A percentile compares a stretch with the other conserved stretches of the same genome.
These are phyloP conservation scores for Yamadazyma buinensis DNA, from an alignment of 1,139 yeast genomes.

Conservation along the genomic window DNA sequence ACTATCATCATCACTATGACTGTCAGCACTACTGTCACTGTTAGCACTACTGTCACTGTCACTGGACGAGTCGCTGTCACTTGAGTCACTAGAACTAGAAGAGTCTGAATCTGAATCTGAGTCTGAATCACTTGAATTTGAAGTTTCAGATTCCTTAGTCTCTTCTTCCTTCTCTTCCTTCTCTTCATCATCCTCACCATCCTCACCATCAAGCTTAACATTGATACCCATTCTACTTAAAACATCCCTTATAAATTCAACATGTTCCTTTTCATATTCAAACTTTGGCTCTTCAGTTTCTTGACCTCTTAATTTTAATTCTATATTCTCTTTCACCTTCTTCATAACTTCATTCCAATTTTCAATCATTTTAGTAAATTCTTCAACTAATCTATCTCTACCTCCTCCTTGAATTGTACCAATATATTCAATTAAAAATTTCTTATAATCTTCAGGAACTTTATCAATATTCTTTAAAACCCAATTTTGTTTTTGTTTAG, in stretches of 20 bases:
- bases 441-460: slow-evolving; percentile 55
- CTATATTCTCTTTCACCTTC: slow-evolving; percentile 36
- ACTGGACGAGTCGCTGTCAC: background rate
- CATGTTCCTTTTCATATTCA: slow-evolving; percentile 33
- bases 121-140: background rate
- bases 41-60: slow-evolving; percentile 2
- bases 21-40: slow-evolving; percentile 5
- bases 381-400: slow-evolving; percentile 52
- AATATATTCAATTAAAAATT: slow-evolving; percentile 54
- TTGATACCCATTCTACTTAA: slow-evolving; percentile 33
- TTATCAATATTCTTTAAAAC: slow-evolving; percentile 61
- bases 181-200: slow-evolving; percentile 29
- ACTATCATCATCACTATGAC: slow-evolving; percentile 2
- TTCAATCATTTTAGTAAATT: slow-evolving; percentile 43
- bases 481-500: slow-evolving; percentile 95
- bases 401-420: slow-evolving; percentile 75
- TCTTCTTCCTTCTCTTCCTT: slow-evolving; percentile 34
- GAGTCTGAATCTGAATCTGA: background rate
- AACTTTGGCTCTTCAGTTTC: slow-evolving; percentile 16
- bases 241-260: slow-evolving; percentile 41
- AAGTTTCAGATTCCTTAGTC: slow-evolving; percentile 12
- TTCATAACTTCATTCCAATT: slow-evolving; percentile 56
- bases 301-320: slow-evolving; percentile 28
- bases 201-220: slow-evolving; percentile 34
- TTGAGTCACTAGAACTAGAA: background rate